These are phyloP conservation scores for Lolium perenne DNA, from an alignment of 176 grass and related monocot species.

Conservation along the genomic window DNA sequence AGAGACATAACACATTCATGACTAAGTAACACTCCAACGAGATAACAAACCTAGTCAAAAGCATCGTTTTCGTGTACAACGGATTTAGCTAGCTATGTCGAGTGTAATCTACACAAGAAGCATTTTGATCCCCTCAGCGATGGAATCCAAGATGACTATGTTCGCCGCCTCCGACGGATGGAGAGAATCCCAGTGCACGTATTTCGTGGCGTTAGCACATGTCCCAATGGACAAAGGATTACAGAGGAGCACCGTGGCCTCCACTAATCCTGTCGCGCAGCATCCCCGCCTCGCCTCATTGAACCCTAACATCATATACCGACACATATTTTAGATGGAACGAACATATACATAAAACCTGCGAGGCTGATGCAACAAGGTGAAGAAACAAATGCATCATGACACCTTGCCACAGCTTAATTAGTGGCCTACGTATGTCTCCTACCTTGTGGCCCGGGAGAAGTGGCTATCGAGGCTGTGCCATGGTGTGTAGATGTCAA, in stretches of 20 bases:
- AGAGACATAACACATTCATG: too few relatives aligned
- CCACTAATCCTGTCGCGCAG: conserved; percentile 67
- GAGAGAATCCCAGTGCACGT: conserved; percentile 89
- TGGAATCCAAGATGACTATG: conserved; percentile 64
- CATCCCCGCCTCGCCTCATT: conserved; percentile 66
- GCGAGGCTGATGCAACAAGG: too few relatives aligned
- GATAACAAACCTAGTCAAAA: too few relatives aligned
- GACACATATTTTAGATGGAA: too few relatives aligned
- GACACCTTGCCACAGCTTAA: too few relatives aligned
- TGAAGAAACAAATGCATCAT: too few relatives aligned
- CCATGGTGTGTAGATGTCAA: conserved; percentile 87
- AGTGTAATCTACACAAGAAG: too few relatives aligned
- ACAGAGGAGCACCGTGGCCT: conserved; percentile 75
- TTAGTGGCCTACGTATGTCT: background rate
- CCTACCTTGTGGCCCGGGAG: conserved; percentile 64
- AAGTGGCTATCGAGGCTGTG: conserved; percentile 50
- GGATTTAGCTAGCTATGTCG: too few relatives aligned
- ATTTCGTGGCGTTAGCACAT: conserved; percentile 72
- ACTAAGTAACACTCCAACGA: too few relatives aligned
- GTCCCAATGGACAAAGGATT: conserved; percentile 80
- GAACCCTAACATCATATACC: conserved; percentile 54
- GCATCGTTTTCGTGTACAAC: too few relatives aligned
- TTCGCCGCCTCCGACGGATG: conserved; percentile 86
- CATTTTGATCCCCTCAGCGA: conserved; percentile 53
- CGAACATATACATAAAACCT: too few relatives aligned